These are phyloP conservation scores for Apophysomyces ossiformis DNA, from an alignment of 371 early-diverging fungal genomes.

Conservation along the genomic window DNA sequence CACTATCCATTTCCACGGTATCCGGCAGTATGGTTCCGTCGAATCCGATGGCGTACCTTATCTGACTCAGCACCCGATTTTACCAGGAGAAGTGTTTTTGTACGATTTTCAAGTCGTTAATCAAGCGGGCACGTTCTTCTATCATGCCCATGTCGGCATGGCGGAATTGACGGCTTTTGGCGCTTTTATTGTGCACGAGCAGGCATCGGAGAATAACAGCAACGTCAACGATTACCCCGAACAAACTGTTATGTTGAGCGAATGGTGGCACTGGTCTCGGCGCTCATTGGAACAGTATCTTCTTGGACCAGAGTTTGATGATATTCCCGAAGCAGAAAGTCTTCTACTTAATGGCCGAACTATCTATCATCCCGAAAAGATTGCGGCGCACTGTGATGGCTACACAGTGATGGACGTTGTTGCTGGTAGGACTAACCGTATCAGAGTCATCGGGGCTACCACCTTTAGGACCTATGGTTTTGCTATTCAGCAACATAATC, in stretches of 20 bases:
- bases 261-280: constrained; percentile 53
- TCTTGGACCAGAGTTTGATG: constrained; percentile 34
- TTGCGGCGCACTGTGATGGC: constrained; percentile 31
- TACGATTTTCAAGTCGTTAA: constrained; percentile 48
- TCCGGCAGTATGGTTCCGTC: constrained; percentile 37
- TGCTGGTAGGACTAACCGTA: constrained; percentile 36
- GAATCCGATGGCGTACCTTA: constrained; percentile 63
- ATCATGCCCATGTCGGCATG: constrained; percentile 53
- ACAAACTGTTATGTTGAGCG: constrained; percentile 23
- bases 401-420: constrained; percentile 33
- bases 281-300: constrained; percentile 32
- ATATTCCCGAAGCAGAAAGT: constrained; percentile 47
- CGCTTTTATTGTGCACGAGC: constrained; percentile 38
- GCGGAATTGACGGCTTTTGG: constrained; percentile 53
- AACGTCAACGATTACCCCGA: background rate
- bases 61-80: constrained; percentile 60
- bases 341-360: constrained; percentile 49
- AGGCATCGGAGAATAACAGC: background rate
- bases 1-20: constrained; percentile 52
- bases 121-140: constrained; percentile 59
- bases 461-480: constrained; percentile 47
- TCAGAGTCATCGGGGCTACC: constrained; percentile 48
- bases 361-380: constrained; percentile 19
- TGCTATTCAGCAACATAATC: constrained; percentile 41
- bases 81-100: constrained; percentile 48